Conservation (phyloP, 768 basidiomycete genomes). For the Tremella yokohamensis region DNA sequence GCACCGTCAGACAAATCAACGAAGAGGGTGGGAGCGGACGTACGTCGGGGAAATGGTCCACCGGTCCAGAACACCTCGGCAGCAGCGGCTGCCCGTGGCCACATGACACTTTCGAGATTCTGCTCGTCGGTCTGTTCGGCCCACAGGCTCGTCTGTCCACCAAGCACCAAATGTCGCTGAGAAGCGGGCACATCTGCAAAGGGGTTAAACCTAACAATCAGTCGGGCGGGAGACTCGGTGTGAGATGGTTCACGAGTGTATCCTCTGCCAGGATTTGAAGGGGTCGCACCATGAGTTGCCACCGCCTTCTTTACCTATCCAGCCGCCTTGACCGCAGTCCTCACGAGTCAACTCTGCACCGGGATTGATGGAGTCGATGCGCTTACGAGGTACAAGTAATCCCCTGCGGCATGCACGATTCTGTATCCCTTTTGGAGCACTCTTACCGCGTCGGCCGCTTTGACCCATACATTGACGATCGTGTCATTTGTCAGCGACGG, state of each 20-base stretch:
- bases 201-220: slow-evolving; percentile 64
- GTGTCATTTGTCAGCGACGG: slow-evolving; percentile 49
- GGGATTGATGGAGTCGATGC: background rate
- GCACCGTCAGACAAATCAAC: background rate
- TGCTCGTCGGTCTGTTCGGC: slow-evolving; percentile 60
- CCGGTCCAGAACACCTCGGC: slow-evolving; percentile 79
- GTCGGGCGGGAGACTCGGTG: background rate
- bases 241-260: slow-evolving; percentile 40
- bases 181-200: slow-evolving; percentile 57
- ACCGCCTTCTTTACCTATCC: slow-evolving; percentile 58
- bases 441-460: slow-evolving; percentile 60
- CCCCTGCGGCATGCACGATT: slow-evolving; percentile 66
- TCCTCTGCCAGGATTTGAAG: slow-evolving; percentile 76
- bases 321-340: slow-evolving; percentile 71
- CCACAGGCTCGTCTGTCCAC: slow-evolving; percentile 71
- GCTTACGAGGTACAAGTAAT: slow-evolving; percentile 72
- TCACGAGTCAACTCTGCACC: slow-evolving; percentile 16
- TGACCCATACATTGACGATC: slow-evolving; percentile 62
- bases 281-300: slow-evolving; percentile 64
- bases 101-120: slow-evolving; percentile 66
- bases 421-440: slow-evolving; percentile 63
- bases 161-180: slow-evolving; percentile 58
- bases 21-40: slow-evolving; percentile 6
- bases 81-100: slow-evolving; percentile 69
- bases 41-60: slow-evolving; percentile 23